A percentile compares a stretch with the other conserved stretches of the same genome.
Conservation (phyloP, 2,329 filamentous ascomycete species). For the Colletotrichum lentis region DNA sequence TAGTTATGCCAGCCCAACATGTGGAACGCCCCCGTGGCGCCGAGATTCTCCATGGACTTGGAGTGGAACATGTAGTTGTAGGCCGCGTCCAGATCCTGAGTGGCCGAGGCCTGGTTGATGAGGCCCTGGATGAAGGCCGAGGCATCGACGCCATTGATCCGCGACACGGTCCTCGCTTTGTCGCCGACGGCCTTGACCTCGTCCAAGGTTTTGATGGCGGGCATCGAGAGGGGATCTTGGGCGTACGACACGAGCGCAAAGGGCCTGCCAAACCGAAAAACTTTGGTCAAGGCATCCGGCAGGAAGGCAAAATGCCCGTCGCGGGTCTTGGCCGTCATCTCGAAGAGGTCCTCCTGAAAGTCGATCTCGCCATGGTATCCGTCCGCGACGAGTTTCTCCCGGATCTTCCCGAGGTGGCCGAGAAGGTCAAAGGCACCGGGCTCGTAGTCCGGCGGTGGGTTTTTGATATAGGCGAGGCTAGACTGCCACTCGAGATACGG, state of each 20-base stretch:
- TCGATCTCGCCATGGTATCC: conserved; percentile 51
- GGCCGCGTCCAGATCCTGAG: conserved; percentile 43
- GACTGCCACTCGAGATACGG: conserved; percentile 59
- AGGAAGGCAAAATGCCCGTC: conserved; percentile 54
- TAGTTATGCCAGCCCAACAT: conserved; percentile 42
- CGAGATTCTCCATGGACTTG: conserved; percentile 38
- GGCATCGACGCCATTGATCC: conserved; percentile 43
- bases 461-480: conserved; percentile 56
- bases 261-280: conserved; percentile 48
- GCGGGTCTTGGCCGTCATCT: conserved; percentile 50
- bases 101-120: conserved; percentile 33
- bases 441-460: conserved; percentile 59
- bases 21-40: conserved; percentile 44
- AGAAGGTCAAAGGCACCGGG: not conserved
- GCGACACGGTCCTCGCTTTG: conserved; percentile 37
- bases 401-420: conserved; percentile 43
- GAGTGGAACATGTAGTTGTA: conserved; percentile 53
- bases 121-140: conserved; percentile 39
- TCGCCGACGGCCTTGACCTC: conserved; percentile 45
- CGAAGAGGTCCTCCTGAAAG: conserved; percentile 53
- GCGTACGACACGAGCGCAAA: conserved; percentile 53
- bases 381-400: conserved; percentile 44
- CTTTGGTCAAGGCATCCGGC: conserved; percentile 50
- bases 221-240: conserved; percentile 46
- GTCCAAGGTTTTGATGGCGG: conserved; percentile 58